These are phyloP conservation scores for Sextonia rubra DNA, from an alignment of 164 flowering plant species.

Conservation along the genomic window DNA sequence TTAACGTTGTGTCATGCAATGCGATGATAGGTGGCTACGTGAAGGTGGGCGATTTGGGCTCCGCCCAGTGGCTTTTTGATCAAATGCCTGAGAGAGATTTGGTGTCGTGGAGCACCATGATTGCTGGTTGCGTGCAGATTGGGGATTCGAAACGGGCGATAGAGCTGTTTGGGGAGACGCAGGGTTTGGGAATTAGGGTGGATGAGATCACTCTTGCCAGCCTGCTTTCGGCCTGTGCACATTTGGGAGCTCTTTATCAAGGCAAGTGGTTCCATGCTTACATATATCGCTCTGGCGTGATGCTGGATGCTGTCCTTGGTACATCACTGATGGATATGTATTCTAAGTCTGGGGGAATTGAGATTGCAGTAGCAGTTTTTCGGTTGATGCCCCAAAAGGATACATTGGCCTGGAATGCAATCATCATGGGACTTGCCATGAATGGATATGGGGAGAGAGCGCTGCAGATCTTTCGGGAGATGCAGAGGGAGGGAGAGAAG, in stretches of 20 bases:
- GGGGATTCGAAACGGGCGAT: constrained; percentile 28
- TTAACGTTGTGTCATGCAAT: constrained; percentile 35
- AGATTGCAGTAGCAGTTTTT: constrained; percentile 27
- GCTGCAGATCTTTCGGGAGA: constrained; percentile 22
- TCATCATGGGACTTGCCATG: constrained; percentile 32
- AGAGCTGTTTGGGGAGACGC: constrained; percentile 27
- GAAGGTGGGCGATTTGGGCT: constrained; percentile 26
- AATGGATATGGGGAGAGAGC: constrained; percentile 30
- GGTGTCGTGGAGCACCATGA: constrained; percentile 40
- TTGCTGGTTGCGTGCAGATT: constrained; percentile 34
- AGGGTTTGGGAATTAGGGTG: constrained; percentile 4
- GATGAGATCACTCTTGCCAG: constrained; percentile 26
- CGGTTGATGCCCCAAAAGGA: constrained; percentile 23
- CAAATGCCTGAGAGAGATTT: constrained; percentile 37
- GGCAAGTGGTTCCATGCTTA: constrained; percentile 38
- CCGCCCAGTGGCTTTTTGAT: constrained; percentile 31
- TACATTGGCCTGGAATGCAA: constrained; percentile 38
- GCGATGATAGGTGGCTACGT: constrained; percentile 34
- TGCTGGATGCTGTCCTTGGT: constrained; percentile 19
- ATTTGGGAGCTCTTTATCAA: constrained; percentile 31
- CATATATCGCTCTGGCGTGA: constrained; percentile 22
- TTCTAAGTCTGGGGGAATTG: constrained; percentile 37
- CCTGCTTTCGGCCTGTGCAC: constrained; percentile 37
- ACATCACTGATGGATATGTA: constrained; percentile 42
- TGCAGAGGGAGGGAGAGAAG: constrained; percentile 24